Percentiles rank a stretch among this genome's conserved stretches.
Conservation (phyloP, 2,329 filamentous ascomycete genomes). For the Penicillium corylophilum region DNA sequence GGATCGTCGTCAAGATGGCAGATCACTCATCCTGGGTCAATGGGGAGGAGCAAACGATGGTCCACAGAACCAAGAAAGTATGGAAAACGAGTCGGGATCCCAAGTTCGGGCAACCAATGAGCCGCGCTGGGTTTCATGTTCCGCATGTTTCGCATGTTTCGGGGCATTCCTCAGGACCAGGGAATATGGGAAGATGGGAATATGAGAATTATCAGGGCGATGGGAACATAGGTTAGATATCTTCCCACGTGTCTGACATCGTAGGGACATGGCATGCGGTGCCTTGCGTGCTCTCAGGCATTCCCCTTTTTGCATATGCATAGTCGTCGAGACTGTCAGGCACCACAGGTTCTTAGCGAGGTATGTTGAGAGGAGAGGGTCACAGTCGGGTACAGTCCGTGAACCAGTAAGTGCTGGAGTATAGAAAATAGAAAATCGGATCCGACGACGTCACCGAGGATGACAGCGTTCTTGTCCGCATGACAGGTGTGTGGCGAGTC, state of each 20-base stretch:
- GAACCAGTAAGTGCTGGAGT: background rate
- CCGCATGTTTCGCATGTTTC: conserved; percentile 1
- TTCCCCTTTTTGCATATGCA: background rate
- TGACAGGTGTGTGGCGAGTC: conserved; percentile 5
- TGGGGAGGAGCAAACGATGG: background rate
- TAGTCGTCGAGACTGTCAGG: background rate
- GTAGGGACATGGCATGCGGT: conserved; percentile 8
- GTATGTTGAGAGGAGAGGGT: background rate
- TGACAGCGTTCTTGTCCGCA: background rate
- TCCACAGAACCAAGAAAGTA: background rate
- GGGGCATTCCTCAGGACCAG: background rate
- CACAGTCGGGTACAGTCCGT: background rate
- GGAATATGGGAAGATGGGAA: background rate
- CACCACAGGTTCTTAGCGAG: background rate
- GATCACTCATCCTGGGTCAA: conserved; percentile 4
- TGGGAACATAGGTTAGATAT: background rate
- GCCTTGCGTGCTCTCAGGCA: conserved; percentile 8
- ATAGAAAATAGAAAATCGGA: background rate
- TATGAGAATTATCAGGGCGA: background rate
- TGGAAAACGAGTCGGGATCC: background rate
- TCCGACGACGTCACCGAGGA: conserved; percentile 1
- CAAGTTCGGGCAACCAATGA: conserved; percentile 2
- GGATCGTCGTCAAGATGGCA: conserved; percentile 13
- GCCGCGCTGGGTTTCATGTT: background rate
- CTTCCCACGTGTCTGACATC: conserved; percentile 21